Conservation (phyloP, 306 rosid species). For the Begonia loranthoides region DNA sequence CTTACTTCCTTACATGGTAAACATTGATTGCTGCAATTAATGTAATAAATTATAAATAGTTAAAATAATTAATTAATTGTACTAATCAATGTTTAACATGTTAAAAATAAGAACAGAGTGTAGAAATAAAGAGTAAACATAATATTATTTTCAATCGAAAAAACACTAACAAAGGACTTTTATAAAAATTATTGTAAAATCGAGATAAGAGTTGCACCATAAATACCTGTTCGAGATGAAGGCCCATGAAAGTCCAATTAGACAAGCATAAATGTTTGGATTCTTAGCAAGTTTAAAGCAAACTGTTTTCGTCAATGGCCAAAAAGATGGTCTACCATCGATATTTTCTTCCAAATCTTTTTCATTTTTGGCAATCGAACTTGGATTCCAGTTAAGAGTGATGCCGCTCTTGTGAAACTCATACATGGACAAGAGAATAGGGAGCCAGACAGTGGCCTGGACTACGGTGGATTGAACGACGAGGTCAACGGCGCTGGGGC, state of each 20-base stretch:
- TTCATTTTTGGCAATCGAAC: slow-evolving; percentile 1
- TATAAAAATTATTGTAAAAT: no score
- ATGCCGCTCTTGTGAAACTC: slow-evolving; percentile 48
- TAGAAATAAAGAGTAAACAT: no score
- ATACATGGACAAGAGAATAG: slow-evolving; percentile 51
- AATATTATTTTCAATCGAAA: no score
- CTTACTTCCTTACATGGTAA: no score
- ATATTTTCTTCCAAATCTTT: slow-evolving; percentile 43
- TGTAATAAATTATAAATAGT: no score
- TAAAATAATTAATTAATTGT: no score
- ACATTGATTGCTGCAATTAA: no score
- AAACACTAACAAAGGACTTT: background rate
- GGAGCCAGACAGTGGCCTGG: slow-evolving; percentile 83
- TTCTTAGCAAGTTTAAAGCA: slow-evolving; percentile 52
- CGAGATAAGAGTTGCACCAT: background rate
- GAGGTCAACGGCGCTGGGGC: slow-evolving; percentile 44
- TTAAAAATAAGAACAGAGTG: no score
- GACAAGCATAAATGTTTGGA: slow-evolving; percentile 79
- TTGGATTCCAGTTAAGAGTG: slow-evolving; percentile 9
- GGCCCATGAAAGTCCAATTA: slow-evolving; percentile 71
- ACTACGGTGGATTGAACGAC: slow-evolving; percentile 72
- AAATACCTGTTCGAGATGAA: slow-evolving; percentile 68
- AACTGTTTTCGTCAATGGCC: slow-evolving; percentile 51
- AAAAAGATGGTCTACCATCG: slow-evolving; percentile 23
- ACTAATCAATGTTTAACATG: no score